Evolutionary conservation across 2,329 filamentous ascomycete genomes (phyloP), one percentile per base, ranked within the genome.

Genomic region (Aspergillus sp.): DNA sequence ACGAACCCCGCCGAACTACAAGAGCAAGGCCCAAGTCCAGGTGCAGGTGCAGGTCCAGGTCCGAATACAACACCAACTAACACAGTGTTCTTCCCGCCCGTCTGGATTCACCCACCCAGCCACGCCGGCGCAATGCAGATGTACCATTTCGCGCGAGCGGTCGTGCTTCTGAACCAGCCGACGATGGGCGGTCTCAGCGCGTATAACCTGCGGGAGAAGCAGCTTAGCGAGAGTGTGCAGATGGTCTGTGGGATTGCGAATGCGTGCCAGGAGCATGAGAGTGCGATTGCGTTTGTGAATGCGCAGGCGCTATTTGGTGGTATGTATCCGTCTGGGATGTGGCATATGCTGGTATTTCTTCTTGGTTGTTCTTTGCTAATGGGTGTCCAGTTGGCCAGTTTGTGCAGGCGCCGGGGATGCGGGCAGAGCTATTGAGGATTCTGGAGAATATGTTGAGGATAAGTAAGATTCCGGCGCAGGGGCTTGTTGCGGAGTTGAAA

Each of bases 131-230:
- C 83, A 0, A 71, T 86, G 8, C 84, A 86, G 66, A 80, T 81
- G 45, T 81, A 83, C 64, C 77, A 79, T 66, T 82, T 84, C 61
- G 83, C 83, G 0, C 77, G 79, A 7, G 82, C 85, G 38, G 72
- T 85, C 0, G 76, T 85, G 6, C 72, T 83, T 1, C 78, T 85
- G 49, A 81, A 85, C 57, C 80, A 82, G 58, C 84, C 84, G 1
- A 80, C 80, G 0, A 73, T 76, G 30, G 81, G 81, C 2, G 83
- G 82, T 0, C 79, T 83, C 41, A 74, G 79, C 15, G 81, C 81
- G 7, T 83, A 82, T 64, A 43, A 55, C 17, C 53, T 47, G 3
- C 62, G 63, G 38, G 64, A 69, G 30, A 65, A 59, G 57, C 66
- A 50, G 53, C 64, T 66, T 11, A 54, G 23, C 5, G 62, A 66